A percentile compares a stretch with the other conserved stretches of the same genome.
Evolutionary conservation across 352 stramenopile genomes (phyloP).

Genomic region (Pythium brassicae): DNA sequence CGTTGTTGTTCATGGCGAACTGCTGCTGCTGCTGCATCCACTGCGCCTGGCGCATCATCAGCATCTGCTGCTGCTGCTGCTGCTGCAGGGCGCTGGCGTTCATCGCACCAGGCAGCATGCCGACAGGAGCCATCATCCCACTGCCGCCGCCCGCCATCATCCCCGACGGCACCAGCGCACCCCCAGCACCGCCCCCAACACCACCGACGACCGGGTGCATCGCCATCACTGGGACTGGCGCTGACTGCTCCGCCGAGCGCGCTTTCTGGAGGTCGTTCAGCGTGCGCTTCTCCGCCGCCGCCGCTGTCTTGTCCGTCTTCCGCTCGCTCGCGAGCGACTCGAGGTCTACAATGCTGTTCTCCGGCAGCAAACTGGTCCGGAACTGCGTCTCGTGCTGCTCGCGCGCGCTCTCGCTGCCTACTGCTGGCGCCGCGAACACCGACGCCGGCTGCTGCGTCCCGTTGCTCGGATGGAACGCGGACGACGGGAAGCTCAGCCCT

Average conservation of each 20-base stretch:
- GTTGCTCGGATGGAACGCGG: constrained; percentile 5
- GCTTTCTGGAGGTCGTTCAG: constrained; percentile 63
- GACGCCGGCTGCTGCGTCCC: constrained; percentile 1
- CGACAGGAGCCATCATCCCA: constrained; percentile 21
- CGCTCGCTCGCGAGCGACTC: constrained; percentile 48
- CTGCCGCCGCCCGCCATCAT: constrained; percentile 29
- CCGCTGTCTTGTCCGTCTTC: constrained; percentile 25
- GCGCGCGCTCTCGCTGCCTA: background rate
- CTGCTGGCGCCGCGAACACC: background rate
- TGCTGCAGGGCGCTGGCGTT: constrained; percentile 20
- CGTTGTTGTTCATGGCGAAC: constrained; percentile 5
- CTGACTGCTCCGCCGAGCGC: constrained; percentile 20
- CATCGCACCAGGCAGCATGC: constrained; percentile 30
- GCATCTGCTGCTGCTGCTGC: constrained; percentile 23
- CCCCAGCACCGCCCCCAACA: background rate
- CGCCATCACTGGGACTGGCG: constrained; percentile 30
- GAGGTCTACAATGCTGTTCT: constrained; percentile 68
- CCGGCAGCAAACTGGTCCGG: constrained; percentile 47
- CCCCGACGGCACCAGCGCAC: constrained; percentile 14
- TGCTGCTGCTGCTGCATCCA: constrained; percentile 19
- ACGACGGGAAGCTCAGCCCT: constrained; percentile 39
- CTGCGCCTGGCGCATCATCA: constrained; percentile 33
- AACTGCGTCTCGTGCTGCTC: constrained; percentile 20
- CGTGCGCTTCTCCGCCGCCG: constrained; percentile 35
- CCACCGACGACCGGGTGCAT: constrained; percentile 12